phyloP scores from a whole-genome alignment of 169 alveolate species.

The Cryptosporidium viatorum region DNA sequence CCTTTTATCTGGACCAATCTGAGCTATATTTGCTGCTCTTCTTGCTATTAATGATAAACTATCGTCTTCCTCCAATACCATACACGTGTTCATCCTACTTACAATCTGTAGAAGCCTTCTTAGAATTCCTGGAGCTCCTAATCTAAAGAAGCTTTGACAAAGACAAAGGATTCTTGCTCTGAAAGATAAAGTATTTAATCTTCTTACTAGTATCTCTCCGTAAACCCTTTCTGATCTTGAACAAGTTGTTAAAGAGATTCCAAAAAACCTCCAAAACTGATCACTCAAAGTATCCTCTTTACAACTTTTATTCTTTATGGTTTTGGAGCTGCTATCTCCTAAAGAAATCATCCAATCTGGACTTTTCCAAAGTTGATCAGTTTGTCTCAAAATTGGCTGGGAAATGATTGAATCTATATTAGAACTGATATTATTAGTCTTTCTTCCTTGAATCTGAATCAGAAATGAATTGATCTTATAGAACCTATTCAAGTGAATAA shows the following conservation, averaged over 20 bases:
- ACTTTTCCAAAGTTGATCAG: conserved; percentile 17
- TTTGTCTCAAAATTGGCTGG: conserved; percentile 23
- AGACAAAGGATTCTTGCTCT: conserved; percentile 19
- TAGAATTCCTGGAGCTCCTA: conserved; percentile 30
- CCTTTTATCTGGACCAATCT: conserved; percentile 36
- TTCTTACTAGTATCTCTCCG: conserved; percentile 16
- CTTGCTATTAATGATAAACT: background rate
- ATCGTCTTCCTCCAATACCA: conserved; percentile 19
- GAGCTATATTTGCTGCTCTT: conserved; percentile 11
- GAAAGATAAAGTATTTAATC: conserved; percentile 31
- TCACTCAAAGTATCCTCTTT: background rate
- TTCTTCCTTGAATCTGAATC: background rate
- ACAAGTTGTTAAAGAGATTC: conserved; percentile 58
- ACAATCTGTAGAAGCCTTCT: conserved; percentile 11
- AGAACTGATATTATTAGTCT: background rate
- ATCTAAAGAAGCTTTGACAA: conserved; percentile 33
- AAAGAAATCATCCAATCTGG: conserved; percentile 52
- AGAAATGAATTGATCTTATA: conserved; percentile 10
- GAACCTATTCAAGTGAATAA: conserved; percentile 6
- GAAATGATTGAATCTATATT: background rate
- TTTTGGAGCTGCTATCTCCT: background rate
- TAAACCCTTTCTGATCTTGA: conserved; percentile 62
- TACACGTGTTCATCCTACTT: background rate
- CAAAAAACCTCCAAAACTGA: conserved; percentile 51
- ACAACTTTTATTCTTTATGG: background rate